phyloP scores from a whole-genome alignment of 129 eudicot species.

The Arctium minus region DNA sequence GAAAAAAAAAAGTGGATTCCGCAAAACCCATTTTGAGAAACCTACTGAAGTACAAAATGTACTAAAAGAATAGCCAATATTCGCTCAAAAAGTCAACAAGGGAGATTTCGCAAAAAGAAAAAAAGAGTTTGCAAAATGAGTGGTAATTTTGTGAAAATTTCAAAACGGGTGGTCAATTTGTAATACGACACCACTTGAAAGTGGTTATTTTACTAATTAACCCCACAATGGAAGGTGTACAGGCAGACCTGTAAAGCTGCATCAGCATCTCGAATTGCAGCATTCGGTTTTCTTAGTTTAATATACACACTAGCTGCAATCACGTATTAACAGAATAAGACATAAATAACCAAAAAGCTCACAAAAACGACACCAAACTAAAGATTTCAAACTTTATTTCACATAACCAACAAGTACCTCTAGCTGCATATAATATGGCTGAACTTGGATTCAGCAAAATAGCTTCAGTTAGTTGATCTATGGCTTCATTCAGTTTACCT shows the following conservation, averaged over 20 bases:
- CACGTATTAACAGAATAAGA: neutral
- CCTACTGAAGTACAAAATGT: too few relatives aligned
- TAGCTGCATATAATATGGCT: conserved; percentile 72
- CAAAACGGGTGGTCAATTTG: neutral
- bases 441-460: conserved; percentile 69
- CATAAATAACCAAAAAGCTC: neutral
- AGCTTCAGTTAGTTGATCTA: conserved; percentile 66
- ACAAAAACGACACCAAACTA: neutral
- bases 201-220: neutral
- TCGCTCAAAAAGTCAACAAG: neutral
- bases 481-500: conserved; percentile 72
- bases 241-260: conserved; percentile 78
- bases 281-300: conserved; percentile 80
- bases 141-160: neutral
- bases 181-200: neutral
- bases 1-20: too few relatives aligned
- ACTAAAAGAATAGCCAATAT: neutral
- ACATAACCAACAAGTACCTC: conserved; percentile 46
- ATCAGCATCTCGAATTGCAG: conserved; percentile 90
- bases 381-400: neutral
- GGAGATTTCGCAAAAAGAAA: neutral
- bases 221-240: neutral
- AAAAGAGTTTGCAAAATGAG: neutral
- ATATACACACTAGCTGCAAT: conserved; percentile 66
- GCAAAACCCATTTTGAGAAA: too few relatives aligned